Evolutionary conservation across 768 basidiomycete species (phyloP).

Genomic region (Leccinellum albellum): DNA sequence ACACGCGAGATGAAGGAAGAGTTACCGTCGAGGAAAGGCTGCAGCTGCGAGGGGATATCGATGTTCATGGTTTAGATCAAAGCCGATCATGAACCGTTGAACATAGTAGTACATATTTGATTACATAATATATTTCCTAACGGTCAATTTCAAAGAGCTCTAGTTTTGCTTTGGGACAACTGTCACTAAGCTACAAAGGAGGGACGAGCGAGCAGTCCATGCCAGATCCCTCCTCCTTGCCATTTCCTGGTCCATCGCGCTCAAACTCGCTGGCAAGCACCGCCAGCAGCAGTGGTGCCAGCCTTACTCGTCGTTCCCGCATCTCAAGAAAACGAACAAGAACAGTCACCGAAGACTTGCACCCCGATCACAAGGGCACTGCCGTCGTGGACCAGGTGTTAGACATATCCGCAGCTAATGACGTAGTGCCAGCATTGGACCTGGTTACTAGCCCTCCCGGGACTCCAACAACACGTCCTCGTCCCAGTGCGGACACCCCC

Average conservation of each 20-base stretch:
- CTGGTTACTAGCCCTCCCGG: constrained; percentile 9
- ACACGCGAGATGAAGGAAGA: background rate
- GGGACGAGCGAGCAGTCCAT: constrained; percentile 27
- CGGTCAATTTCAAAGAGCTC: constrained; percentile 6
- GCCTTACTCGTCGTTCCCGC: constrained; percentile 47
- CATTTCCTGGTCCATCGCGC: constrained; percentile 31
- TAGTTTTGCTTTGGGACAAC: constrained; percentile 20
- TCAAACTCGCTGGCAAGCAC: constrained; percentile 35
- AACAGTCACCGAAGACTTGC: constrained; percentile 40
- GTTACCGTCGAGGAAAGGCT: constrained; percentile 24
- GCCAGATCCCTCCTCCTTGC: constrained; percentile 28
- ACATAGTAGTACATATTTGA: constrained; percentile 11
- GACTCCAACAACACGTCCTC: constrained; percentile 12
- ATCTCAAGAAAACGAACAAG: constrained; percentile 51
- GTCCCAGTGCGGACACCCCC: constrained; percentile 9
- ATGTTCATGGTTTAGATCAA: constrained; percentile 5
- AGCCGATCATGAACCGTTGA: constrained; percentile 22
- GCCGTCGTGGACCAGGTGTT: constrained; percentile 21
- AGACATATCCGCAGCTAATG: constrained; percentile 30
- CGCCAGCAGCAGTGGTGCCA: constrained; percentile 46
- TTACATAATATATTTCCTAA: constrained; percentile 30
- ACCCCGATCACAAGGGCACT: constrained; percentile 15
- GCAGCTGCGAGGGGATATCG: constrained; percentile 1
- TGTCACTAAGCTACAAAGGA: constrained; percentile 3
- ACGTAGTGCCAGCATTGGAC: background rate